Evolutionary conservation across 495 filamentous ascomycete species (phyloP).

Genomic region (Hypoxylon subgilvum): DNA sequence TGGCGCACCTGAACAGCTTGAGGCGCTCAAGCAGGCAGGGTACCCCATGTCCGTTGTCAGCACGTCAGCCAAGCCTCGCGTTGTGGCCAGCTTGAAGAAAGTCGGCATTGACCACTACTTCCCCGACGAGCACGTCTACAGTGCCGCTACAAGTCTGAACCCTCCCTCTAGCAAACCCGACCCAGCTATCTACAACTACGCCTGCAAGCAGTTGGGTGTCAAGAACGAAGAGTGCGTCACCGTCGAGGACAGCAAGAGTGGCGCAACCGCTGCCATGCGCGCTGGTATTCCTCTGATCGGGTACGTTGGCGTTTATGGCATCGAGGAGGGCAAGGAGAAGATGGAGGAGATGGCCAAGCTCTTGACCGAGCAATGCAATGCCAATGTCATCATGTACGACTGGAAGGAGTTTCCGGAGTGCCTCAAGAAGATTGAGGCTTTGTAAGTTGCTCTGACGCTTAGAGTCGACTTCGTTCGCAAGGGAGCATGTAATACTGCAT

Average conservation of each 20-base stretch:
- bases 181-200: slow-evolving; percentile 87
- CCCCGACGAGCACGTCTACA: slow-evolving; percentile 74
- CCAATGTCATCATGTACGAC: slow-evolving; percentile 78
- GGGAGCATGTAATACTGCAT: slow-evolving; percentile 6
- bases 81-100: slow-evolving; percentile 80
- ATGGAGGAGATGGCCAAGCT: slow-evolving; percentile 73
- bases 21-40: slow-evolving; percentile 63
- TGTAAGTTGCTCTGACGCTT: slow-evolving; percentile 28
- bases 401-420: slow-evolving; percentile 80
- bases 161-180: slow-evolving; percentile 89
- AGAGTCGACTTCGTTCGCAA: background rate
- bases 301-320: slow-evolving; percentile 82
- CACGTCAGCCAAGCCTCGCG: slow-evolving; percentile 77
- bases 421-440: slow-evolving; percentile 68
- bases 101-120: slow-evolving; percentile 83
- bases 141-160: slow-evolving; percentile 77
- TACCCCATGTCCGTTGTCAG: slow-evolving; percentile 85
- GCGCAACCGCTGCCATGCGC: slow-evolving; percentile 77
- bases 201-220: slow-evolving; percentile 76
- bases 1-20: slow-evolving; percentile 73
- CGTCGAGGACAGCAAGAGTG: slow-evolving; percentile 89
- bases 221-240: slow-evolving; percentile 78
- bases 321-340: slow-evolving; percentile 64
- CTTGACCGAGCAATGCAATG: slow-evolving; percentile 70
- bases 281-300: slow-evolving; percentile 84